phyloP scores from a whole-genome alignment of 2,329 filamentous ascomycete species.

The Tolypocladium endophyticum region DNA sequence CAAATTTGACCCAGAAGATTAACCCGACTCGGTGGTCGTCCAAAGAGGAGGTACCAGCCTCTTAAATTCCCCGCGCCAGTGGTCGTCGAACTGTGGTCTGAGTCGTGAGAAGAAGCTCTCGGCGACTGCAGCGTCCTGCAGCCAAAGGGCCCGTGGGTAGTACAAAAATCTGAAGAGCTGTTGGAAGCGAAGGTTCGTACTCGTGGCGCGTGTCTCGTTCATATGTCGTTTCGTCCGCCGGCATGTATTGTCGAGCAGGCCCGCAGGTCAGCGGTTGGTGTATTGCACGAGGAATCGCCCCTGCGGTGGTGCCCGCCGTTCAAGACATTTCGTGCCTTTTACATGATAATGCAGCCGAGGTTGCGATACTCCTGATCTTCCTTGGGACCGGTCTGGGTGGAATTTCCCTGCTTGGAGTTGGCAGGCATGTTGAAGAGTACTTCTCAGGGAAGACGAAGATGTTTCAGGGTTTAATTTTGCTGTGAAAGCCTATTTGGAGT shows the following conservation, averaged over 20 bases:
- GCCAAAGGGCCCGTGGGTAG: neutral
- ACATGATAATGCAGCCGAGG: conserved; percentile 24
- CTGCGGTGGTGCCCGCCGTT: neutral
- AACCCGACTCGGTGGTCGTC: neutral
- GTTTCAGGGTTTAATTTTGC: neutral
- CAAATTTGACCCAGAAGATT: neutral
- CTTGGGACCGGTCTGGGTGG: conserved; percentile 12
- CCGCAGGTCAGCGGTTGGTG: neutral
- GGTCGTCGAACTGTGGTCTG: neutral
- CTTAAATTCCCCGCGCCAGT: neutral
- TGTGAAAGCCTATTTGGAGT: neutral
- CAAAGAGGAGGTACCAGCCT: neutral
- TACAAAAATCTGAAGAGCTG: neutral
- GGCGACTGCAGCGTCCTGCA: neutral
- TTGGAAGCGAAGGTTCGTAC: neutral
- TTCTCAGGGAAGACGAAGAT: neutral
- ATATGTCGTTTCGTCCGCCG: neutral
- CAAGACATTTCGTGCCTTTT: conserved; percentile 7
- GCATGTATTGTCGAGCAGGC: neutral
- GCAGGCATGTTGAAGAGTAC: conserved; percentile 17
- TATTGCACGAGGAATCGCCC: neutral
- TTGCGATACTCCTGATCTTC: conserved; percentile 3
- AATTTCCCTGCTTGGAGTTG: conserved; percentile 5
- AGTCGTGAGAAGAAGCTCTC: conserved; percentile 1
- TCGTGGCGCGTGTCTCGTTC: neutral